Evolutionary conservation across 495 filamentous ascomycete species (phyloP).

Genomic region (Xylaria curta): DNA sequence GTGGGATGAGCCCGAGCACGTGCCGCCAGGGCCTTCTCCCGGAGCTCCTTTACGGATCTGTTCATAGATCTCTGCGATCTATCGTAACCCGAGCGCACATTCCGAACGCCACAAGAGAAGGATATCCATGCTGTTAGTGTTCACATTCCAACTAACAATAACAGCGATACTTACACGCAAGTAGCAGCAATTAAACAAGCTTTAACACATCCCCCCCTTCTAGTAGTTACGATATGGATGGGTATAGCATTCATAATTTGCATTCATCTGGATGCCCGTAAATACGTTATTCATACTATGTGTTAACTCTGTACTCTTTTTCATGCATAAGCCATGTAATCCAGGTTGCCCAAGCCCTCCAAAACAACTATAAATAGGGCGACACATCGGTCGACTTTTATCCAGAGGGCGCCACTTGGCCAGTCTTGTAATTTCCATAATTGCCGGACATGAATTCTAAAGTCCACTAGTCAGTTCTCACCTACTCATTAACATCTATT

Average conservation of each 20-base stretch:
- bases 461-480: neutral
- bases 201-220: too few relatives aligned
- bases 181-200: too few relatives aligned
- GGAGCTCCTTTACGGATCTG: constrained; percentile 19
- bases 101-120: too few relatives aligned
- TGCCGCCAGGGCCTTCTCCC: constrained; percentile 22
- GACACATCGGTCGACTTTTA: neutral
- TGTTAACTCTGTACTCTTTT: neutral
- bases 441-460: neutral
- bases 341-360: neutral
- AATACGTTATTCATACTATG: neutral
- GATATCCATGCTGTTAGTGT: too few relatives aligned
- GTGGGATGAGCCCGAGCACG: constrained; percentile 19
- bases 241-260: neutral
- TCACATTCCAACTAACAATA: too few relatives aligned
- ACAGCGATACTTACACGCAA: too few relatives aligned
- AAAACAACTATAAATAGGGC: neutral
- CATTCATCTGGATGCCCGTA: neutral
- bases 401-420: constrained; percentile 7
- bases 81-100: constrained; percentile 30
- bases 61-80: constrained; percentile 25
- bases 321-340: neutral
- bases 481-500: neutral
- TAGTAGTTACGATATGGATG: neutral
- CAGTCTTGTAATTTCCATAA: constrained; percentile 19